Evolutionary conservation across 176 grass and related monocot genomes (phyloP).

Genomic region (Carex kokanica): DNA sequence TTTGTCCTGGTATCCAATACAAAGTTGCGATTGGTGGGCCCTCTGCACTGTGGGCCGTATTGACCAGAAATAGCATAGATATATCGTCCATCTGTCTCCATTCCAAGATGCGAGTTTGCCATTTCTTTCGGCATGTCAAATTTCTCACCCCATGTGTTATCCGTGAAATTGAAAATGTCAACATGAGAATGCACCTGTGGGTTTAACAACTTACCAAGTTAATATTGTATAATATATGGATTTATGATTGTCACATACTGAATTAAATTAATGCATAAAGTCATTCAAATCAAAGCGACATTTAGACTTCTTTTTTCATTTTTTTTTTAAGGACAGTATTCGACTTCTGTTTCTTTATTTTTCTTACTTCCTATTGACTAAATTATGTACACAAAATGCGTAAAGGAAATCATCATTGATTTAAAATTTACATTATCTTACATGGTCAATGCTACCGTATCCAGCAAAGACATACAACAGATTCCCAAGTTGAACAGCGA

Average conservation of each 20-base stretch:
- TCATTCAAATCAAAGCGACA: not conserved
- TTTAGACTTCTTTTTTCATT: not conserved
- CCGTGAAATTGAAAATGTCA: slow-evolving; percentile 78
- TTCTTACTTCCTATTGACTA: not conserved
- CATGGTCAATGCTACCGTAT: slow-evolving; percentile 71
- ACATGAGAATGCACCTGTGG: slow-evolving; percentile 87
- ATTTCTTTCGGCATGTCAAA: slow-evolving; percentile 83
- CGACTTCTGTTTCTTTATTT: too few species aligned
- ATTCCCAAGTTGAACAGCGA: slow-evolving; percentile 60
- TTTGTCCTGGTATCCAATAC: slow-evolving; percentile 71
- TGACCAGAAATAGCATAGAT: slow-evolving; percentile 82
- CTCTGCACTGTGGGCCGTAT: slow-evolving; percentile 63
- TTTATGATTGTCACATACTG: not conserved
- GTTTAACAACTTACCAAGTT: slow-evolving; percentile 6
- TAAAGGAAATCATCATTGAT: not conserved
- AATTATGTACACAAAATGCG: not conserved
- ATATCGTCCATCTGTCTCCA: slow-evolving; percentile 73
- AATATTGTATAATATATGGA: not conserved
- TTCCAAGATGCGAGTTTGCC: slow-evolving; percentile 83
- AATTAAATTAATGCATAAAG: not conserved
- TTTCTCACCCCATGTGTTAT: slow-evolving; percentile 56
- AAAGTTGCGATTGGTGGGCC: slow-evolving; percentile 58
- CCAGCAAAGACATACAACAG: slow-evolving; percentile 77
- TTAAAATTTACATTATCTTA: slow-evolving; percentile 22
- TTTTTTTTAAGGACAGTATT: not conserved